Conservation (phyloP, 2,329 filamentous ascomycete species). For the Verticillium tricorpus region DNA sequence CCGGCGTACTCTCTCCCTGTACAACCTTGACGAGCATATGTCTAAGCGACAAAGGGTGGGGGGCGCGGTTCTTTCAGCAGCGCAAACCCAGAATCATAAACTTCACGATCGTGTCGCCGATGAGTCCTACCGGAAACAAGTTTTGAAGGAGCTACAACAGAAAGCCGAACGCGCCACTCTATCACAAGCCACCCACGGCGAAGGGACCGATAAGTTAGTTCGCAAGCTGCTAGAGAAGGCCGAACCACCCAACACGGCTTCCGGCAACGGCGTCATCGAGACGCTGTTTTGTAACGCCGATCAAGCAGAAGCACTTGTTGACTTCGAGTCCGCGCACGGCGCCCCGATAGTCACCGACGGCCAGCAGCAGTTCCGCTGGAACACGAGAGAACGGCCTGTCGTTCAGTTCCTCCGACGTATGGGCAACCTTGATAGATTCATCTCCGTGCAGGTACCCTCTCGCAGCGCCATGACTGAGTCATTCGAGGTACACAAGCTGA, state of each 20-base stretch:
- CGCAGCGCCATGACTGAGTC: slow-evolving; percentile 2
- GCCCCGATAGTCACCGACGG: slow-evolving; percentile 11
- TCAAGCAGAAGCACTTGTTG: slow-evolving; percentile 9
- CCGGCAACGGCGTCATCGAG: slow-evolving; percentile 2
- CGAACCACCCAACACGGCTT: slow-evolving; percentile 5
- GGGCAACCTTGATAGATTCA: slow-evolving; percentile 1
- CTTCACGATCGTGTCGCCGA: slow-evolving; percentile 1
- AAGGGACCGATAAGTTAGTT: slow-evolving; percentile 3
- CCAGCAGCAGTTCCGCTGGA: slow-evolving; percentile 13
- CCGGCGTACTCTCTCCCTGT: background rate
- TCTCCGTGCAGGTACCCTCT: slow-evolving; percentile 14
- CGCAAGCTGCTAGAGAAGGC: slow-evolving; percentile 3
- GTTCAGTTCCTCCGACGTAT: slow-evolving; percentile 12
- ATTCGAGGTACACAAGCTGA: slow-evolving; percentile 7
- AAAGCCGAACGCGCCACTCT: background rate
- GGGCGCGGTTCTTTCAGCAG: background rate
- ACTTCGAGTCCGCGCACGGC: slow-evolving; percentile 8
- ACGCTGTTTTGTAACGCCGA: slow-evolving; percentile 10
- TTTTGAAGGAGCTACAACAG: background rate
- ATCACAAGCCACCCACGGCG: background rate
- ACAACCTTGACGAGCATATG: background rate
- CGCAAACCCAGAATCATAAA: background rate
- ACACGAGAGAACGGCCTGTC: slow-evolving; percentile 5
- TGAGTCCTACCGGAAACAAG: slow-evolving; percentile 2
- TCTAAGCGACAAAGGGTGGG: slow-evolving; percentile 2